Evolutionary conservation across 1,139 yeast species (phyloP), one percentile per base, ranked within the genome.

Genomic region (Nakaseomyces uthaithaninus): DNA sequence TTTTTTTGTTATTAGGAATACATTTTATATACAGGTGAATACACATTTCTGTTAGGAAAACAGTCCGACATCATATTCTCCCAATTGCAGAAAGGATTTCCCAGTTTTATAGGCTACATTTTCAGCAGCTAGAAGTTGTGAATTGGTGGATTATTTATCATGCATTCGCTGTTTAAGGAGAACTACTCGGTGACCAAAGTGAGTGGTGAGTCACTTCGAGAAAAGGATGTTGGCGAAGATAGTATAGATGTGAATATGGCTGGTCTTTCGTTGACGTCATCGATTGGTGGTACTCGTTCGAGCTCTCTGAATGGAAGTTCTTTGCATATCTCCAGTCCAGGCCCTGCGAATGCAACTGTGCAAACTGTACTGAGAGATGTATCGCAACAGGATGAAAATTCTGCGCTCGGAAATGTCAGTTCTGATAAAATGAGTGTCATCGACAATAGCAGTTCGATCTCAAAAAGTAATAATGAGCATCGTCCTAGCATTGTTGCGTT

Each of bases 271-370:
- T 22, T 47, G 31, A 49, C 44, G 27, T 35, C 40, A n/a, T 42
- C 49, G 2, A 40, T 39, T 23, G 45, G 42, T 4, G 35, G 20
- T 15, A 28, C 20, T 22, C 24, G 24, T 7, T 22, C 24, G 11
- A 28, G 12, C 11, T 28, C 38, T 20, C 7, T 28, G 4, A 14
- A 20, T 7, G 35, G 35, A 12, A 17, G 23, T 23, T 39, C 43
- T 3, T 43, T 49, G 8, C 39, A 43, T 8, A 39, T 50, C 14
- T 31, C 45, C 22, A 46, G 46, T 28, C 54, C 55, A 3, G 56
- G 56, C 1, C 57, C 54, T 15, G 41, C 55, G 2, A 36, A 44
- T n/a, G 50, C 58, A 3, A 53, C 55, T 11, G 58, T 53, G n/a
- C 46, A 49, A 17, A 31, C 35, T n/a, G 17, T 31, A 27, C 50